These are phyloP conservation scores for Colletotrichum destructivum DNA, from an alignment of 2,329 filamentous ascomycete genomes.

Conservation along the genomic window DNA sequence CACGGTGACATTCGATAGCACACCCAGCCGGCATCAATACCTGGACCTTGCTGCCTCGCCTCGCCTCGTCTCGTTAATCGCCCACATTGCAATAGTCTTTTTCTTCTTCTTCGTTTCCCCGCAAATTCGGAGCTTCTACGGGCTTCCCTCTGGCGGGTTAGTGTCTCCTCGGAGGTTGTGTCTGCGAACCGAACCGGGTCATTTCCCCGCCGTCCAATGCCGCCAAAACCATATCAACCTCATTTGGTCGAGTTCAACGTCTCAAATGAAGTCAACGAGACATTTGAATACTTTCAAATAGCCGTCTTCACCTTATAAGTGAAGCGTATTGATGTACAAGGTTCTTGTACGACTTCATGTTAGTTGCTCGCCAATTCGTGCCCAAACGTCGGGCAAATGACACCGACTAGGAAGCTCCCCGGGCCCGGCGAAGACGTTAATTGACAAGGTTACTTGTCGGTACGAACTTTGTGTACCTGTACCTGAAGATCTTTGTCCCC, in stretches of 20 bases:
- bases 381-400: neutral
- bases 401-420: neutral
- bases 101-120: conserved; percentile 31
- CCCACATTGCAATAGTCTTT: conserved; percentile 20
- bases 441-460: neutral
- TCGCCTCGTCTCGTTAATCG: conserved; percentile 40
- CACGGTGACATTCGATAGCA: conserved; percentile 23
- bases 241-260: neutral
- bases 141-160: conserved; percentile 8
- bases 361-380: neutral
- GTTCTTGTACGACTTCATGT: neutral
- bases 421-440: neutral
- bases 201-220: neutral
- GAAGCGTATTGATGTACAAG: neutral
- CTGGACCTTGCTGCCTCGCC: conserved; percentile 35
- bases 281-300: neutral
- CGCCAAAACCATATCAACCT: neutral
- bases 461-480: conserved; percentile 16
- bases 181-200: conserved; percentile 19
- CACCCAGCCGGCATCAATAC: conserved; percentile 16
- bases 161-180: neutral
- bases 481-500: conserved; percentile 33
- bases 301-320: neutral
- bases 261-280: neutral
- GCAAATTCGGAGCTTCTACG: conserved; percentile 20